A percentile compares a stretch with the other conserved stretches of the same genome.
phyloP scores from a whole-genome alignment of 352 stramenopile genomes.

The Globisporangium uncinulatum region DNA sequence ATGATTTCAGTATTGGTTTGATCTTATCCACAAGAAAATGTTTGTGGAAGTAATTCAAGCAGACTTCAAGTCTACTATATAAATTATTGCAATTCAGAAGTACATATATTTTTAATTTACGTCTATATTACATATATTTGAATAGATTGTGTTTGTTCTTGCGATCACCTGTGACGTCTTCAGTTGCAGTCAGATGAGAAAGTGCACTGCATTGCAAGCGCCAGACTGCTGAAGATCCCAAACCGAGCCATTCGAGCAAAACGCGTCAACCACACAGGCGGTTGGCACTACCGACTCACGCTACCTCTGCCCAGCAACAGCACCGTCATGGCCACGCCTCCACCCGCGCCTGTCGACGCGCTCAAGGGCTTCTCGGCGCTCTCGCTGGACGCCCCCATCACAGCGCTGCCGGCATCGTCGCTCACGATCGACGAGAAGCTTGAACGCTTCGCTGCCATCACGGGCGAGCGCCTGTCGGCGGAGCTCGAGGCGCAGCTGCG shows the following conservation, averaged over 20 bases:
- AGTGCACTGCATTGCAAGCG: too few relatives aligned
- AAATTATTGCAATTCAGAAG: too few relatives aligned
- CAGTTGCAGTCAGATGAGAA: too few relatives aligned
- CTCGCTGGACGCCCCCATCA: slow-evolving; percentile 21
- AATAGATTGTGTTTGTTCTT: too few relatives aligned
- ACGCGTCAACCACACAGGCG: not conserved
- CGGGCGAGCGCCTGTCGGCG: slow-evolving; percentile 29
- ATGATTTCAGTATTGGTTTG: not conserved
- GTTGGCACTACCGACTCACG: not conserved
- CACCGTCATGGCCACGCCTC: slow-evolving; percentile 26
- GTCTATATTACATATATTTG: too few relatives aligned
- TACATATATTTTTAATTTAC: too few relatives aligned
- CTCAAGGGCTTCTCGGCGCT: slow-evolving; percentile 53
- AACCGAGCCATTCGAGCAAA: slow-evolving; percentile 2
- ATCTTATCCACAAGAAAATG: slow-evolving; percentile 3
- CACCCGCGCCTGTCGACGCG: slow-evolving; percentile 29
- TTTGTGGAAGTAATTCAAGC: not conserved
- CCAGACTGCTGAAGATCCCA: not conserved
- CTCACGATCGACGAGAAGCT: slow-evolving; percentile 64
- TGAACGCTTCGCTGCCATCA: slow-evolving; percentile 49
- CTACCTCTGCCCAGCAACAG: too few relatives aligned
- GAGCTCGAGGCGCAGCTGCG: slow-evolving; percentile 68
- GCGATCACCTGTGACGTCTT: too few relatives aligned
- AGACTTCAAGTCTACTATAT: too few relatives aligned
- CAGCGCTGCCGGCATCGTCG: slow-evolving; percentile 21